These are phyloP conservation scores for Blastosporella zonata DNA, from an alignment of 1,284 basidiomycete species.

Conservation along the genomic window DNA sequence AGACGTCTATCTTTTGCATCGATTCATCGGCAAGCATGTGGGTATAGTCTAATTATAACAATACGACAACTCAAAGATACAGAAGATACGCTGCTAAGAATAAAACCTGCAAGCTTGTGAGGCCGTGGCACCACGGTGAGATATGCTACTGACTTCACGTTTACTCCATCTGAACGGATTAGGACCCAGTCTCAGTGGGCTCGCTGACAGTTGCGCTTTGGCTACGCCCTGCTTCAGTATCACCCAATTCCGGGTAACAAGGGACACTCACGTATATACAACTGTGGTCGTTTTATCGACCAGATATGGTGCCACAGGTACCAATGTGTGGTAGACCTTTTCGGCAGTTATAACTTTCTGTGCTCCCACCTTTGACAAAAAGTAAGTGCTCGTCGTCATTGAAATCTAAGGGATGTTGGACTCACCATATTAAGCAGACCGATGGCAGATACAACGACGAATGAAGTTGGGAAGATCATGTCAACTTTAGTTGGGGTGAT, in stretches of 20 bases:
- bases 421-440: neutral
- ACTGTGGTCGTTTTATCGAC: conserved; percentile 6
- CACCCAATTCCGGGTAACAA: neutral
- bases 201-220: neutral
- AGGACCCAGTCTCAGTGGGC: neutral
- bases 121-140: neutral
- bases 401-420: neutral
- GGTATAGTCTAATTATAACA: neutral
- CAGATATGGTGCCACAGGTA: conserved; percentile 3
- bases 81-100: neutral
- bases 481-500: neutral
- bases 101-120: neutral
- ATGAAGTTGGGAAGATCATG: neutral
- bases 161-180: neutral
- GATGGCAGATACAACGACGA: neutral
- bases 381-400: neutral
- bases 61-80: neutral
- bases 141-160: neutral
- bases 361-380: neutral
- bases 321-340: conserved; percentile 5
- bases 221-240: neutral
- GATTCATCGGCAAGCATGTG: neutral
- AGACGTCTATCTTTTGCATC: no score
- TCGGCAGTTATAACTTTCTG: conserved; percentile 2
- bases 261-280: conserved; percentile 7